Evolutionary conservation across 2,329 filamentous ascomycete species (phyloP).

Genomic region (Fusarium buharicum): DNA sequence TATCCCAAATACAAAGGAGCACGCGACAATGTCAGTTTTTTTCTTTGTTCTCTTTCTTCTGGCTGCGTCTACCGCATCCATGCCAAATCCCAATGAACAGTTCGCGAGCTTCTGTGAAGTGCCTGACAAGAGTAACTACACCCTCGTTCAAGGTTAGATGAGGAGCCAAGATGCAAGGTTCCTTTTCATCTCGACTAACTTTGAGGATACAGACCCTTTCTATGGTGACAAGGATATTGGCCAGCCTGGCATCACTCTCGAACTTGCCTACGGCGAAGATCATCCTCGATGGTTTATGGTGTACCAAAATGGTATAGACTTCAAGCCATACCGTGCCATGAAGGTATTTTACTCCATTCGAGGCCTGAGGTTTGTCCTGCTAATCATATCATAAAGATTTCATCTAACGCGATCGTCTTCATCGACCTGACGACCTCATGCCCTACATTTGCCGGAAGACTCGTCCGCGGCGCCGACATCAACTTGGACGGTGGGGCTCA

Average conservation of each 20-base stretch:
- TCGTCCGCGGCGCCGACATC: constrained; percentile 26
- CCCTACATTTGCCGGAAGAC: constrained; percentile 28
- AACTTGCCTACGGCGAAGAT: constrained; percentile 10
- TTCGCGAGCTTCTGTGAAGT: constrained; percentile 2
- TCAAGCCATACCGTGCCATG: constrained; percentile 37
- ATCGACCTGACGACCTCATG: constrained; percentile 26
- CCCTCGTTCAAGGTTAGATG: constrained; percentile 21
- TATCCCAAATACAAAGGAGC: neutral
- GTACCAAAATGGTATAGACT: constrained; percentile 37
- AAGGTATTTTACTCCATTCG: neutral
- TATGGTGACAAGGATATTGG: constrained; percentile 28
- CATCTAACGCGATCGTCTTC: constrained; percentile 33
- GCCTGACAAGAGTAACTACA: constrained; percentile 21
- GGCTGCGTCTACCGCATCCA: neutral
- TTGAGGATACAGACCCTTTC: constrained; percentile 24
- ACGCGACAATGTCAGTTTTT: neutral
- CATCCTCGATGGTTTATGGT: constrained; percentile 34
- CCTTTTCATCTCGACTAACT: neutral
- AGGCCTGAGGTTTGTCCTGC: neutral
- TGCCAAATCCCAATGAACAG: neutral
- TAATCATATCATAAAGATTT: constrained; percentile 10
- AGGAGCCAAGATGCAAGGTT: too few species aligned
- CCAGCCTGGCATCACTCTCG: constrained; percentile 28
- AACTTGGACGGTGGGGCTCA: constrained; percentile 28
- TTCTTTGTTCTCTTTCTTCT: constrained; percentile 1